Conservation (phyloP, 345 rosid genomes). For the Barbarea vulgaris region DNA sequence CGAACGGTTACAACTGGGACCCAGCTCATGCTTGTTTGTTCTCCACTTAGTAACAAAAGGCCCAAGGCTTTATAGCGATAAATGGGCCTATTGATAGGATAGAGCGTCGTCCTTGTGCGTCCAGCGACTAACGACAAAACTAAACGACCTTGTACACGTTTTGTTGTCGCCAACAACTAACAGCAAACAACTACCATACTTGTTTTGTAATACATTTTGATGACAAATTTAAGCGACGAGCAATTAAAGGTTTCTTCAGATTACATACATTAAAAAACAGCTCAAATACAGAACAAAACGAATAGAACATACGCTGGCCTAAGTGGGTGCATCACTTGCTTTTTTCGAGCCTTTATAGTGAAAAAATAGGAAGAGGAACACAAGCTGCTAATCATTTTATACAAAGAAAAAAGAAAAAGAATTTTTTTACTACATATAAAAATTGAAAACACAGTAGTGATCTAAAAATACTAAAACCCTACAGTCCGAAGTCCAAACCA, state of each 20-base stretch:
- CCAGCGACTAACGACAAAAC: not conserved
- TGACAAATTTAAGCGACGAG: not conserved
- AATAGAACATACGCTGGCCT: not conserved
- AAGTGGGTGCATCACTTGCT: not conserved
- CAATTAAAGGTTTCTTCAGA: not conserved
- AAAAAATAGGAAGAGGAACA: not conserved
- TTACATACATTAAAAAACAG: not conserved
- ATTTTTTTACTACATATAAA: not conserved
- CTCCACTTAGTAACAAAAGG: conserved; percentile 7
- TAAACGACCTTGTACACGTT: not conserved
- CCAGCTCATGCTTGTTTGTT: conserved; percentile 3
- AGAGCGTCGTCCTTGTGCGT: not conserved
- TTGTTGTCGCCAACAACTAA: too few species aligned
- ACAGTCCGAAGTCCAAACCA: conserved; percentile 5
- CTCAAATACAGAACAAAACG: not conserved
- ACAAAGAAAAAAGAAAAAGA: not conserved
- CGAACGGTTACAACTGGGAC: not conserved
- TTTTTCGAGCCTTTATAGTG: not conserved
- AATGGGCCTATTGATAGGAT: conserved; percentile 10
- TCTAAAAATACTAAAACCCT: conserved; percentile 18
- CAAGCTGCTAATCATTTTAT: conserved; percentile 26
- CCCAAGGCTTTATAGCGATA: not conserved
- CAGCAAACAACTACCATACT: not conserved
- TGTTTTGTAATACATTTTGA: not conserved
- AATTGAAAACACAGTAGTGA: not conserved